Base-by-base conservation (phyloP, 1,139 yeast genomes). In the Cylindricascospora bacillispora region DNA sequence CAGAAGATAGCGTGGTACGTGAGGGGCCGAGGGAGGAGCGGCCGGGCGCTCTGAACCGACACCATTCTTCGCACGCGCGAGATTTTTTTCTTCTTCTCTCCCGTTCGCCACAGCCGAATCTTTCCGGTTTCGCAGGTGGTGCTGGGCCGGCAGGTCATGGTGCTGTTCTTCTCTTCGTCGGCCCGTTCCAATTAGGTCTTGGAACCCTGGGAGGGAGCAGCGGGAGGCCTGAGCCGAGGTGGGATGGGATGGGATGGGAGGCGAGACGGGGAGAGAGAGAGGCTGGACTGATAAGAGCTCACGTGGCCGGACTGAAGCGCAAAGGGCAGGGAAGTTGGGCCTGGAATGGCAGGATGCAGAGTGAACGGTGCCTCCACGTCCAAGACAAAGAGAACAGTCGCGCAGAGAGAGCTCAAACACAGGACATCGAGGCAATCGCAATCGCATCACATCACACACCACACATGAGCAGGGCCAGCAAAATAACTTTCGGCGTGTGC, bases 401-500 rank as follows among this genome's bases (percentile, higher is more conserved):
- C n/a, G n/a, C n/a, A n/a, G n/a, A n/a, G n/a, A n/a, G n/a, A n/a
- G n/a, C n/a, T n/a, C n/a, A n/a, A n/a, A n/a, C n/a, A n/a, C n/a
- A n/a, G n/a, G n/a, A n/a, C n/a, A n/a, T n/a, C n/a, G n/a, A n/a
- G n/a, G n/a, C n/a, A n/a, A n/a, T n/a, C n/a, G n/a, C n/a, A n/a
- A n/a, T n/a, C n/a, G n/a, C n/a, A n/a, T n/a, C n/a, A n/a, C n/a
- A n/a, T n/a, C n/a, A n/a, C n/a, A n/a, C n/a, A n/a, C n/a, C n/a
- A 18, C 21, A 7, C 9, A 78, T 79, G 92, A 77, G 86, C 22
- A 67, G 75, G 24, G 76, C 81, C 3, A 72, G 85, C 28, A 78
- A 76, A 54, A 57, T 74, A 27, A 78, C 89, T 5, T 66, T 80
- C 36, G 83, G 68, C 1, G 43, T 65, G 6, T 63, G 82, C n/a